Evolutionary conservation across 768 basidiomycete genomes (phyloP).

Genomic region (Agaricus subrufescens): DNA sequence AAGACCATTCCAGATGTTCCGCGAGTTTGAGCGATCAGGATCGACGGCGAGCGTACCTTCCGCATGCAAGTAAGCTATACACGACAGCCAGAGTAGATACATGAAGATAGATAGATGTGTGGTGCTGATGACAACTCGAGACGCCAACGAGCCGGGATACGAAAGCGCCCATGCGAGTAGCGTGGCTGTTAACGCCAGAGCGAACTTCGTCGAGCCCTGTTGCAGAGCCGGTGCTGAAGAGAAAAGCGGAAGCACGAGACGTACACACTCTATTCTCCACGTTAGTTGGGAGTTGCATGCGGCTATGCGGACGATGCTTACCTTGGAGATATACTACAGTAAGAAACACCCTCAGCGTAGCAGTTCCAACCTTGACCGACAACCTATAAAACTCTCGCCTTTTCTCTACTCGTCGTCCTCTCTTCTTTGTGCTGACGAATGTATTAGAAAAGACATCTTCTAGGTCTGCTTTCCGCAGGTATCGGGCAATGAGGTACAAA

Average conservation of each 20-base stretch:
- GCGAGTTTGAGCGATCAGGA: slow-evolving; percentile 7
- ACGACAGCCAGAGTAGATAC: slow-evolving; percentile 59
- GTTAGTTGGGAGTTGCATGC: background rate
- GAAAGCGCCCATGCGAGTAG: slow-evolving; percentile 46
- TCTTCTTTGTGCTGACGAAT: slow-evolving; percentile 42
- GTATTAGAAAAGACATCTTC: slow-evolving; percentile 64
- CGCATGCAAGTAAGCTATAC: slow-evolving; percentile 46
- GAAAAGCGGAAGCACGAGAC: slow-evolving; percentile 46
- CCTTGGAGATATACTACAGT: slow-evolving; percentile 63
- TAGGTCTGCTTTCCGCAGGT: slow-evolving; percentile 58
- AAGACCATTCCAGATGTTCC: slow-evolving; percentile 51
- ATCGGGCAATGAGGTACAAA: slow-evolving; percentile 75
- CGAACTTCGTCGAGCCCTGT: slow-evolving; percentile 33
- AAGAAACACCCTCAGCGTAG: slow-evolving; percentile 42
- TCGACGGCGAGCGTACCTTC: slow-evolving; percentile 31
- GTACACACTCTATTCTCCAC: slow-evolving; percentile 43
- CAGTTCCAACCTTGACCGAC: slow-evolving; percentile 39
- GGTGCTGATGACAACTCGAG: slow-evolving; percentile 48
- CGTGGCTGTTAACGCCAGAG: slow-evolving; percentile 26
- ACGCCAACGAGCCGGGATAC: slow-evolving; percentile 48
- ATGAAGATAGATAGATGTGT: slow-evolving; percentile 56
- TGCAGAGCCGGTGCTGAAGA: slow-evolving; percentile 28
- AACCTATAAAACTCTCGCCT: slow-evolving; percentile 38
- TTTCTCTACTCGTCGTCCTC: slow-evolving; percentile 38
- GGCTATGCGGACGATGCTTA: slow-evolving; percentile 26